These are phyloP conservation scores for Veloboletus limbatus DNA, from an alignment of 1,284 basidiomycete genomes.

Conservation along the genomic window DNA sequence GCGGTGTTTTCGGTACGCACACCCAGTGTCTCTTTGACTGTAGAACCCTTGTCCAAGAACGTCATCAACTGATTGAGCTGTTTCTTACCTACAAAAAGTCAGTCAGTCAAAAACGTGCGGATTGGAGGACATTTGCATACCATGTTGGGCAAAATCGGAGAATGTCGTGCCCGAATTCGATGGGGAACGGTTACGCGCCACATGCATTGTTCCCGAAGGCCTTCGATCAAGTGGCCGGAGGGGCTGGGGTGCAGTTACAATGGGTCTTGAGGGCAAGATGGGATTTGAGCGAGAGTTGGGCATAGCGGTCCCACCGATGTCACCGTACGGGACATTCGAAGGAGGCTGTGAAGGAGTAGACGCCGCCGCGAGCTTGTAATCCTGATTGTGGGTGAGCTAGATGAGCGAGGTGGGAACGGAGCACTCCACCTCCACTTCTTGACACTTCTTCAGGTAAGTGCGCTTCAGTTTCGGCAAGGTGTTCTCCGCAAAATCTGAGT, in stretches of 20 bases:
- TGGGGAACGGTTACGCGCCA: slow-evolving; percentile 64
- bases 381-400: slow-evolving; percentile 40
- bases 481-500: slow-evolving; percentile 76
- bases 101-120: slow-evolving; percentile 2
- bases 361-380: slow-evolving; percentile 54
- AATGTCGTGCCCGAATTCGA: slow-evolving; percentile 66
- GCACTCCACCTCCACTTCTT: slow-evolving; percentile 70
- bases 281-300: slow-evolving; percentile 36
- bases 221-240: slow-evolving; percentile 68
- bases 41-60: slow-evolving; percentile 68
- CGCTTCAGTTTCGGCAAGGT: slow-evolving; percentile 76
- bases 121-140: slow-evolving; percentile 33
- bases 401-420: slow-evolving; percentile 1
- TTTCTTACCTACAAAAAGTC: slow-evolving; percentile 56
- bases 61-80: slow-evolving; percentile 76
- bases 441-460: slow-evolving; percentile 75
- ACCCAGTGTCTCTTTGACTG: slow-evolving; percentile 54
- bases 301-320: slow-evolving; percentile 23
- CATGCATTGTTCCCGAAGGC: slow-evolving; percentile 58
- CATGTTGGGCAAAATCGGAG: slow-evolving; percentile 76
- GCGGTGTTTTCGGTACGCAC: slow-evolving; percentile 60
- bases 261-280: slow-evolving; percentile 35
- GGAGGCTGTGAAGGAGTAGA: slow-evolving; percentile 32
- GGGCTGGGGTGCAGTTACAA: slow-evolving; percentile 66
- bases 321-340: slow-evolving; percentile 16